A percentile compares a stretch with the other conserved stretches of the same genome.
Conservation (phyloP, 495 filamentous ascomycete genomes). For the Penicillium desertorum region DNA sequence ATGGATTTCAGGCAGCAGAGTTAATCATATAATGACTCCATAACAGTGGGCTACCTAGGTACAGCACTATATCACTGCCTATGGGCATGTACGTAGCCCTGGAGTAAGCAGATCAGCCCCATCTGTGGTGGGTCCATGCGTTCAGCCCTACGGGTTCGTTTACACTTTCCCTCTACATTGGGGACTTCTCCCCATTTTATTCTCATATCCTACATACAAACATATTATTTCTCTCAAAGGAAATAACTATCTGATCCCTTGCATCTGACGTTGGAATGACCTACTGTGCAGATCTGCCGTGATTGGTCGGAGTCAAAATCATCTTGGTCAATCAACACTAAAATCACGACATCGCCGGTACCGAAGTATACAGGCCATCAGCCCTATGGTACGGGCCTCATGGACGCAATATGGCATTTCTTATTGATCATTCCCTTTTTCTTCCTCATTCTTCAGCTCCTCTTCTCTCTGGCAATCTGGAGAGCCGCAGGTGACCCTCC, state of each 20-base stretch:
- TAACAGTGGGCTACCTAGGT: background rate
- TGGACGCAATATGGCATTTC: background rate
- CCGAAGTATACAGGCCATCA: background rate
- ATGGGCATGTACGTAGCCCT: background rate
- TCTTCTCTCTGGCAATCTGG: slow-evolving; percentile 7
- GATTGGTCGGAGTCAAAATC: slow-evolving; percentile 3
- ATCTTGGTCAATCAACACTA: slow-evolving; percentile 1
- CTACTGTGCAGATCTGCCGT: background rate
- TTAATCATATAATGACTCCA: background rate
- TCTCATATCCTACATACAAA: background rate
- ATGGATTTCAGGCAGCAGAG: background rate
- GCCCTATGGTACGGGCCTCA: slow-evolving; percentile 1
- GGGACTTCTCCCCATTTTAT: background rate
- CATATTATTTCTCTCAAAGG: background rate
- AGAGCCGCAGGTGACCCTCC: background rate
- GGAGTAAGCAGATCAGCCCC: background rate
- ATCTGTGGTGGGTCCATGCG: background rate
- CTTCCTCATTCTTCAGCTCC: slow-evolving; percentile 6
- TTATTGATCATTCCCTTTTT: background rate
- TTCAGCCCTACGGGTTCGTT: background rate
- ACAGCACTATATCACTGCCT: background rate
- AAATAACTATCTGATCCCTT: background rate
- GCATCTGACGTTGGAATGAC: slow-evolving; percentile 8
- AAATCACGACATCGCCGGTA: slow-evolving; percentile 13
- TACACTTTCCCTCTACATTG: background rate